Base-by-base conservation (phyloP, 1,284 basidiomycete genomes). In the Peniophora sp. region DNA sequence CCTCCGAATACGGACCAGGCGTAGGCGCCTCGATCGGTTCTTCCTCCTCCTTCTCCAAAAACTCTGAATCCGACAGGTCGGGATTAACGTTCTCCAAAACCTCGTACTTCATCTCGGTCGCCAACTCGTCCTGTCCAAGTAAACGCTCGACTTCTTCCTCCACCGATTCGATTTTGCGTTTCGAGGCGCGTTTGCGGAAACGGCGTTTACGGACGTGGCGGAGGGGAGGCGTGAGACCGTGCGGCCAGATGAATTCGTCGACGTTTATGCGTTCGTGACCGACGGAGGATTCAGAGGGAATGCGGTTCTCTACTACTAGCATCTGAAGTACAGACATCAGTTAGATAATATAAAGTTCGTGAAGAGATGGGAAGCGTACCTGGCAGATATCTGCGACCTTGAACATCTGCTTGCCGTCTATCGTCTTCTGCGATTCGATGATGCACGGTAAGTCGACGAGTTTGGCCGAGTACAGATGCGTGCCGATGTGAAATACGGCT, bases 371-470 rank as follows among this genome's bases (percentile, higher is more conserved):
- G 51, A 12, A 39, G 47, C 59, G 54, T 61, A 91, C 91, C 79
- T 96, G 94, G 67, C 91, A 95, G 68, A 99, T 97, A 64, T 99
- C 97, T 27, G 94, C 94, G 1, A 97, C 89, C 69, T 99, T 99
- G 77, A 99, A 97, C 79, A 98, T 88, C 62, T 95, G 90, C 64
- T 94, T 92, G 65, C 88, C 92, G 69, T 99, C 96, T 48, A 97
- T 70, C 1, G 95, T 97, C 75, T 98, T 99, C 69, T 99, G 95
- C 20, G 92, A 83, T 66, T 99, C 97, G 55, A 97, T 80, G 51
- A 99, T 84, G 65, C 89, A 90, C 1, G 97, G 97, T 50, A 99
- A 71, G 67, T 99, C 97, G 52, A 99, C 97, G 9, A 99, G 80
- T 68, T 98, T 98, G 20, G 97, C 83, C 19, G 89, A 80, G 63